Evolutionary conservation across 129 eudicot species (phyloP).

Genomic region (Escallonia herrerae): DNA sequence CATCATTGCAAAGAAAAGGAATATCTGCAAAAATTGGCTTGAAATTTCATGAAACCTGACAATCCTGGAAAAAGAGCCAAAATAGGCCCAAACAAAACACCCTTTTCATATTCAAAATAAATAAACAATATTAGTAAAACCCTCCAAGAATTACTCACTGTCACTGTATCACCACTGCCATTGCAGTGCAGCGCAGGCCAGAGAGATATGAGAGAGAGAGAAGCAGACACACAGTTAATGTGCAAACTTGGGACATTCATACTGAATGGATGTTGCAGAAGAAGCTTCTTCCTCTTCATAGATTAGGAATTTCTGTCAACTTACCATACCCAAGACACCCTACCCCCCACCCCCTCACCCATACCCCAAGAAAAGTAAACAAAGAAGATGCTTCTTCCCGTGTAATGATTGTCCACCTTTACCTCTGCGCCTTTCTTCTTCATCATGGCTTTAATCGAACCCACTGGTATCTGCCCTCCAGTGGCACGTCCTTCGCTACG

Average conservation of each 20-base stretch:
- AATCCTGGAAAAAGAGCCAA: constrained; percentile 13
- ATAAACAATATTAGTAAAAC: constrained; percentile 6
- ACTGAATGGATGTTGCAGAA: constrained; percentile 29
- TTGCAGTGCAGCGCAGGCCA: constrained; percentile 26
- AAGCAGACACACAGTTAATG: not conserved
- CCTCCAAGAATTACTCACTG: constrained; percentile 34
- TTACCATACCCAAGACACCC: not conserved
- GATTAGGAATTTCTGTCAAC: constrained; percentile 44
- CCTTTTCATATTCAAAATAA: constrained; percentile 12
- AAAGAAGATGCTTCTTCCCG: not conserved
- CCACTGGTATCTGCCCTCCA: constrained; percentile 86
- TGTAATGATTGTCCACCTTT: not conserved
- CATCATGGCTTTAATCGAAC: constrained; percentile 50
- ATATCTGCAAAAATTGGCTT: constrained; percentile 1
- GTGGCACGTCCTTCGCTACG: constrained; percentile 61
- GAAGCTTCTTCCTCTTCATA: constrained; percentile 51
- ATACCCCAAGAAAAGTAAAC: too few relatives aligned
- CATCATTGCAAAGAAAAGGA: not conserved
- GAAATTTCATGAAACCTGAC: constrained; percentile 5
- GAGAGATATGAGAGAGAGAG: constrained; percentile 10
- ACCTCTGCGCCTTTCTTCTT: constrained; percentile 1
- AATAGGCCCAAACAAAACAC: constrained; percentile 20
- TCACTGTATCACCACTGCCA: constrained; percentile 18
- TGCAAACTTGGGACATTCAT: constrained; percentile 23
- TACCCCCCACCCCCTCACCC: not conserved